Conservation (phyloP, 1,284 basidiomycete species). For the Malassezia furfur region DNA sequence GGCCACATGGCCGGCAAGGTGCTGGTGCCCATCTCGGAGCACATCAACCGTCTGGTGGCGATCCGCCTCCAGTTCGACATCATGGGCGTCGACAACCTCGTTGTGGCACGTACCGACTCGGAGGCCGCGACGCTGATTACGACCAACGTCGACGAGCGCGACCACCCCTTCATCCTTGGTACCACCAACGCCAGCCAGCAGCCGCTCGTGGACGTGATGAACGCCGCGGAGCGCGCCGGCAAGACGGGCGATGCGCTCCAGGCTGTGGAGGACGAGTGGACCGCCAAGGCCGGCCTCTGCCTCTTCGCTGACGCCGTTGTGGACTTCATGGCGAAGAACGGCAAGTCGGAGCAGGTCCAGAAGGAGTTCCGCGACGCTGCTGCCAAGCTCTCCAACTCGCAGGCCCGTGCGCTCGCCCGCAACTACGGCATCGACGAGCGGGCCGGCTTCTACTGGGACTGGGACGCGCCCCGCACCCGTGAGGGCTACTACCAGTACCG, state of each 20-base stretch:
- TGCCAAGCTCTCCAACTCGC: conserved; percentile 60
- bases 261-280: conserved; percentile 79
- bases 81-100: conserved; percentile 68
- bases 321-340: conserved; percentile 62
- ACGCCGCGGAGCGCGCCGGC: conserved; percentile 68
- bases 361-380: conserved; percentile 59
- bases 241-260: conserved; percentile 72
- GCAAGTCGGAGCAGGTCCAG: conserved; percentile 55
- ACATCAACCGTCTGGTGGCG: conserved; percentile 68
- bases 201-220: conserved; percentile 72
- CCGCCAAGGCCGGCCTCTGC: conserved; percentile 63
- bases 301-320: conserved; percentile 70
- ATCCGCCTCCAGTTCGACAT: conserved; percentile 70
- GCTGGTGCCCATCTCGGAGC: conserved; percentile 61
- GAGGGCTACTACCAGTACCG: conserved; percentile 96
- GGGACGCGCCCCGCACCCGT: conserved; percentile 84
- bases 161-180: conserved; percentile 92
- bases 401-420: conserved; percentile 67
- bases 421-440: conserved; percentile 61
- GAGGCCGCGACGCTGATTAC: conserved; percentile 94
- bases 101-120: conserved; percentile 66
- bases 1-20: conserved; percentile 65
- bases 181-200: conserved; percentile 64
- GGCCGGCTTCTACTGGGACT: conserved; percentile 63
- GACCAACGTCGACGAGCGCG: conserved; percentile 88